phyloP scores from a whole-genome alignment of 441 rosid genomes.

The Manihot esculenta region DNA sequence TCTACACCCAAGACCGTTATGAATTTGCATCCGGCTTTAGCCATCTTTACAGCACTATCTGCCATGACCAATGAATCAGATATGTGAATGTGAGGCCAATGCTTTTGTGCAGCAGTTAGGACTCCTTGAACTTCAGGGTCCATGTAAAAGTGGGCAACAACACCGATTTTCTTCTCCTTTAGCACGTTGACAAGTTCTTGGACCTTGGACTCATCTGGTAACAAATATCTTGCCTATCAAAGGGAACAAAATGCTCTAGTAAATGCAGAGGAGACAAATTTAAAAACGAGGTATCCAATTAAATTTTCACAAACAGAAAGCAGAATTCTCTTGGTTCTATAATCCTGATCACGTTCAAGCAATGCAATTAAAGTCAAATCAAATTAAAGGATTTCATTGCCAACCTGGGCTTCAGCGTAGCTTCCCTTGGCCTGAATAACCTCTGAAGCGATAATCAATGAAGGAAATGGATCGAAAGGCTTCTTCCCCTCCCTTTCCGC shows the following conservation, averaged over 20 bases:
- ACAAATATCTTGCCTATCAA: slow-evolving; percentile 69
- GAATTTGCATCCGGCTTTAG: slow-evolving; percentile 82
- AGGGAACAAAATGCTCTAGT: neutral
- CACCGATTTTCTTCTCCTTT: slow-evolving; percentile 88
- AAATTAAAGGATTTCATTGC: neutral
- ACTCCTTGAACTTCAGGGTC: slow-evolving; percentile 99
- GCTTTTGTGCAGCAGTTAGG: slow-evolving; percentile 84
- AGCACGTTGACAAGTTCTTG: slow-evolving; percentile 61
- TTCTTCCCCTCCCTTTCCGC: slow-evolving; percentile 60
- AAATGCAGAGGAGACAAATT: neutral
- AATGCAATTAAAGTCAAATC: neutral
- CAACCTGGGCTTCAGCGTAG: slow-evolving; percentile 94
- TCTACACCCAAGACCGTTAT: slow-evolving; percentile 93
- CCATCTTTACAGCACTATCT: slow-evolving; percentile 91
- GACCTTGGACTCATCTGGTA: slow-evolving; percentile 68
- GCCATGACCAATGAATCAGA: slow-evolving; percentile 98
- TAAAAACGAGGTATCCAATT: neutral
- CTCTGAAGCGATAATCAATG: slow-evolving; percentile 54
- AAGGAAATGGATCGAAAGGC: slow-evolving; percentile 75
- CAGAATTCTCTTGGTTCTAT: neutral
- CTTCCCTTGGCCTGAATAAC: slow-evolving; percentile 78
- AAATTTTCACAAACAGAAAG: neutral
- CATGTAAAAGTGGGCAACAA: slow-evolving; percentile 93
- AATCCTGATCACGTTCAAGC: neutral
- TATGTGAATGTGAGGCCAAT: slow-evolving; percentile 90